These are phyloP conservation scores for Daldinia eschscholtzii DNA, from an alignment of 2,329 filamentous ascomycete genomes.

Conservation along the genomic window DNA sequence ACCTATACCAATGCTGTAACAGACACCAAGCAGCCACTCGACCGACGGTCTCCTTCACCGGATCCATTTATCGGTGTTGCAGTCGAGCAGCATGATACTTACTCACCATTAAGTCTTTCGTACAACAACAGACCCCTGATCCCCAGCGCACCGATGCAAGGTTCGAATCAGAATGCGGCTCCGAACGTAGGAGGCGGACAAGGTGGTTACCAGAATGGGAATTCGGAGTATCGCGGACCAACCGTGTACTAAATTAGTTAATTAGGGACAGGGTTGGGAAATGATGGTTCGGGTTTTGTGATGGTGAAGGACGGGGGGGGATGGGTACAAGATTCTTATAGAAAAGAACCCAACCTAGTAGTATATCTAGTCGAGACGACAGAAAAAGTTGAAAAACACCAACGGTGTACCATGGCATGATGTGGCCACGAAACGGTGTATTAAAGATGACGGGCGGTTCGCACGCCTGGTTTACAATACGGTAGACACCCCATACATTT, in stretches of 20 bases:
- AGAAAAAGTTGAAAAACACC: conserved; percentile 19
- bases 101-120: conserved; percentile 43
- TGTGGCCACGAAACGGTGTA: conserved; percentile 43
- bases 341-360: conserved; percentile 21
- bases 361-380: conserved; percentile 22
- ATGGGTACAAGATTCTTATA: conserved; percentile 11
- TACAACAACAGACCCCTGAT: conserved; percentile 58
- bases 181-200: conserved; percentile 49
- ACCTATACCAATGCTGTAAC: conserved; percentile 55
- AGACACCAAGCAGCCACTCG: conserved; percentile 51
- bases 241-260: conserved; percentile 30
- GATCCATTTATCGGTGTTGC: conserved; percentile 51
- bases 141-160: conserved; percentile 48
- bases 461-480: conserved; percentile 27
- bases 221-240: conserved; percentile 38
- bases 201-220: conserved; percentile 18
- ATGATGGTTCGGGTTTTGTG: conserved; percentile 4
- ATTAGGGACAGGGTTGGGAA: background rate
- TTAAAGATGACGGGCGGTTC: conserved; percentile 33
- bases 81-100: conserved; percentile 46
- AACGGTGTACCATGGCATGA: conserved; percentile 35
- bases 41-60: conserved; percentile 50
- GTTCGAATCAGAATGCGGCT: conserved; percentile 56
- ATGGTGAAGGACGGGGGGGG: conserved; percentile 14
- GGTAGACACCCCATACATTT: conserved; percentile 30